Conservation (phyloP, 139 green algal species). For the Diplosphaera chodatii region DNA sequence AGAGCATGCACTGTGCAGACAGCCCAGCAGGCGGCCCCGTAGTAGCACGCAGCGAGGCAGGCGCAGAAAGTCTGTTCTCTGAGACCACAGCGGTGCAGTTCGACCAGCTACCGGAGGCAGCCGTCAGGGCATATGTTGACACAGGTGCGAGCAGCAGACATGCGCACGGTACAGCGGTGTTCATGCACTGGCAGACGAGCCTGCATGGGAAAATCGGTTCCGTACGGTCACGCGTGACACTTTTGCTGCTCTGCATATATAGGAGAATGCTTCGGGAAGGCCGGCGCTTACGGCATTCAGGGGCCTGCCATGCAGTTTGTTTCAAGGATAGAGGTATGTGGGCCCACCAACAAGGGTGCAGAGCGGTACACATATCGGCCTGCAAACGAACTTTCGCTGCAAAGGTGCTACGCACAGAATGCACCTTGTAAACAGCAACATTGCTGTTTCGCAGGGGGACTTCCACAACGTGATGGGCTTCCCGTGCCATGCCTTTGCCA, state of each 20-base stretch:
- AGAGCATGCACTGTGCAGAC: too few relatives aligned
- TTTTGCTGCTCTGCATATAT: too few relatives aligned
- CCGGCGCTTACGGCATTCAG: conserved; percentile 73
- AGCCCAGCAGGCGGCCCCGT: too few relatives aligned
- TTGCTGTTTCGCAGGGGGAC: too few relatives aligned
- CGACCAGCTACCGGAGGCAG: conserved; percentile 44
- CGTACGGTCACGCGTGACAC: too few relatives aligned
- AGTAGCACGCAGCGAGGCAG: background rate
- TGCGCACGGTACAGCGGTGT: too few relatives aligned
- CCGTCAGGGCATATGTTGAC: conserved; percentile 68
- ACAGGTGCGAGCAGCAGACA: conserved; percentile 26
- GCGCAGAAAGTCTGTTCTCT: conserved; percentile 36
- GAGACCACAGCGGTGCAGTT: conserved; percentile 75
- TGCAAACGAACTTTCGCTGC: too few relatives aligned
- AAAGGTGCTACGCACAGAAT: too few relatives aligned
- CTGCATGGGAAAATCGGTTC: too few relatives aligned
- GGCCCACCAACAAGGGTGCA: too few relatives aligned
- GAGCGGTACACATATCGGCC: too few relatives aligned
- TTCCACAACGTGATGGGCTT: conserved; percentile 93
- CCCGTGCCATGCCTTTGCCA: conserved; percentile 30
- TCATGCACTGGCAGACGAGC: background rate
- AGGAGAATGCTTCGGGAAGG: conserved; percentile 79
- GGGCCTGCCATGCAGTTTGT: conserved; percentile 74
- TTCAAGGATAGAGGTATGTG: conserved; percentile 49
- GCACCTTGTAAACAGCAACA: too few relatives aligned